phyloP scores from a whole-genome alignment of 2,329 filamentous ascomycete genomes.

The Pseudocercospora cruenta region DNA sequence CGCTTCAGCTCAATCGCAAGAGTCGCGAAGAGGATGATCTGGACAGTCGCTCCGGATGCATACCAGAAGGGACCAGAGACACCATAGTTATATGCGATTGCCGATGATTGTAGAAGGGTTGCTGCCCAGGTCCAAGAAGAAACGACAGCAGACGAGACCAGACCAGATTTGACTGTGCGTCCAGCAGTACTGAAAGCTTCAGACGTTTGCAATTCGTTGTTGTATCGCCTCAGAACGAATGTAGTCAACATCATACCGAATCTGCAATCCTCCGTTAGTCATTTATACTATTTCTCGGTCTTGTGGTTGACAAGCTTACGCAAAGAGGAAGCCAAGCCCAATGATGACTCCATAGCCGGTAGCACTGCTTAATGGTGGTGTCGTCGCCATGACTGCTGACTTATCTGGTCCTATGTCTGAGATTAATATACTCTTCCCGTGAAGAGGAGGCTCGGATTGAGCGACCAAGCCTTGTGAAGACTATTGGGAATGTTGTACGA shows the following conservation, averaged over 20 bases:
- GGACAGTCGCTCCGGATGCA: slow-evolving; percentile 73
- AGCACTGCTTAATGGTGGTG: slow-evolving; percentile 55
- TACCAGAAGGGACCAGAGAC: slow-evolving; percentile 69
- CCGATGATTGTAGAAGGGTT: slow-evolving; percentile 56
- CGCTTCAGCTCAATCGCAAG: slow-evolving; percentile 88
- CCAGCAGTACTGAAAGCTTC: slow-evolving; percentile 93
- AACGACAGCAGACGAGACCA: slow-evolving; percentile 87
- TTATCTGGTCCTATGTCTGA: not conserved
- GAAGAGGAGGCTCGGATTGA: too few relatives aligned
- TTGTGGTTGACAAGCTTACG: slow-evolving; percentile 44
- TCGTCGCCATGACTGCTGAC: slow-evolving; percentile 26
- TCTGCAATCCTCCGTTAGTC: slow-evolving; percentile 24
- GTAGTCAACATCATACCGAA: slow-evolving; percentile 76
- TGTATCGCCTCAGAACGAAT: slow-evolving; percentile 69
- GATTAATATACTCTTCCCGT: too few relatives aligned
- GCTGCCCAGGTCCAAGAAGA: slow-evolving; percentile 91
- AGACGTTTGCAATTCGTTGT: slow-evolving; percentile 81
- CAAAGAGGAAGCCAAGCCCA: slow-evolving; percentile 73
- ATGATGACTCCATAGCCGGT: slow-evolving; percentile 79
- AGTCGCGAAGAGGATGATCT: slow-evolving; percentile 87
- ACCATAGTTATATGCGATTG: slow-evolving; percentile 74
- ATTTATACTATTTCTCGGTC: not conserved
- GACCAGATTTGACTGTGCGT: slow-evolving; percentile 82
- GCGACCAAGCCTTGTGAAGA: too few relatives aligned
- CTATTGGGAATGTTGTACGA: too few relatives aligned